A percentile compares a stretch with the other conserved stretches of the same genome.
These are phyloP conservation scores for Crithidia expoeki DNA, from an alignment of 208 protist species.

Conservation along the genomic window DNA sequence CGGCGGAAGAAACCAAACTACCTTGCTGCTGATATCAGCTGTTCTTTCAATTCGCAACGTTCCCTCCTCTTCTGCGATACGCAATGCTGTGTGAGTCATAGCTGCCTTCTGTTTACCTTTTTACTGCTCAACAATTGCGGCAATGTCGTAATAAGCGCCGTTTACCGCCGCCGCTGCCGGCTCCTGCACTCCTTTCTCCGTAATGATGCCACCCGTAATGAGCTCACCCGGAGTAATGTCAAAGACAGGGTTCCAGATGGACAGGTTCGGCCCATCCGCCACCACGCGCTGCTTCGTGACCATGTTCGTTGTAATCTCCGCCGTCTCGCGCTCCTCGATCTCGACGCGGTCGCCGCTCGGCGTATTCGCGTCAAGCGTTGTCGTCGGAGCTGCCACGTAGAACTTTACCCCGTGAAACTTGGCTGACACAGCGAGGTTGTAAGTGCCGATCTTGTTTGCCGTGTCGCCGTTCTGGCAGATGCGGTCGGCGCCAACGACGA, in stretches of 20 bases:
- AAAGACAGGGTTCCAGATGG: constrained; percentile 96
- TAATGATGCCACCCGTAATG: constrained; percentile 95
- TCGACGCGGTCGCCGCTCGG: constrained; percentile 77
- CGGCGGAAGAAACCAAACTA: too few relatives aligned
- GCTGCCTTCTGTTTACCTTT: too few relatives aligned
- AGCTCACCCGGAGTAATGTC: constrained; percentile 95
- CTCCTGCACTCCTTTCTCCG: constrained; percentile 85
- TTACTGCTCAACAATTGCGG: constrained; percentile 23
- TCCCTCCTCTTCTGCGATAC: too few relatives aligned
- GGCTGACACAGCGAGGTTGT: constrained; percentile 91
- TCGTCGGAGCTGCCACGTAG: constrained; percentile 92
- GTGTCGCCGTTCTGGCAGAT: constrained; percentile 95
- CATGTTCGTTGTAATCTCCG: constrained; percentile 91
- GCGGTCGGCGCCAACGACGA: constrained; percentile 94
- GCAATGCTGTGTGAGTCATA: too few relatives aligned
- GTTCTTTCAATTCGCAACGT: too few relatives aligned
- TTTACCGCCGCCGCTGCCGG: constrained; percentile 40
- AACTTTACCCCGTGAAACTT: constrained; percentile 92
- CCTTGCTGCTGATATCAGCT: too few relatives aligned
- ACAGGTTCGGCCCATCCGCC: constrained; percentile 75
- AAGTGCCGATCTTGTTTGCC: constrained; percentile 97
- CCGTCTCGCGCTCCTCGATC: constrained; percentile 93
- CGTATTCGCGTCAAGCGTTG: constrained; percentile 91
- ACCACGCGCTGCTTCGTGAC: constrained; percentile 84
- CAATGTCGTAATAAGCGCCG: constrained; percentile 65